Conservation (phyloP, 352 stramenopile species). For the Globisporangium barbulae region DNA sequence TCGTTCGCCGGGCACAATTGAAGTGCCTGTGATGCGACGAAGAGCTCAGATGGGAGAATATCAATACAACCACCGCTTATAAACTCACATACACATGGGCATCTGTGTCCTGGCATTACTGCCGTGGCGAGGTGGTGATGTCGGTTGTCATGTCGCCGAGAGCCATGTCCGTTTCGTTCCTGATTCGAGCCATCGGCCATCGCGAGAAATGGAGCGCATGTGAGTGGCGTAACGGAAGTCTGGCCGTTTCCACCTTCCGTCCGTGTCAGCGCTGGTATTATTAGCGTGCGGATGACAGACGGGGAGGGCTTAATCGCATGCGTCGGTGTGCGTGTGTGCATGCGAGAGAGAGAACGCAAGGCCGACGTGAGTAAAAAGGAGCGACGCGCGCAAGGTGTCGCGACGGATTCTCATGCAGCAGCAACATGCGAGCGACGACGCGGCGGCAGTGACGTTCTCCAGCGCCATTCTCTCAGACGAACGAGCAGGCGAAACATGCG, state of each 20-base stretch:
- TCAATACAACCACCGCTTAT: constrained; percentile 8
- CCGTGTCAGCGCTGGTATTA: background rate
- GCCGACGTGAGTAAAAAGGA: background rate
- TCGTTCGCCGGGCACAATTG: background rate
- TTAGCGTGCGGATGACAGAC: background rate
- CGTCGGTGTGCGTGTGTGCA: background rate
- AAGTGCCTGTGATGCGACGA: background rate
- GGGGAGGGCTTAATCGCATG: background rate
- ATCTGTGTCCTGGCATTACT: no score
- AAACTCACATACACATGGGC: no score
- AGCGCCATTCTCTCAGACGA: background rate
- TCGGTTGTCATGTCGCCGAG: no score
- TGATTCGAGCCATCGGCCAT: no score
- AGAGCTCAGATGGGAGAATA: background rate
- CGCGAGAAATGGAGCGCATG: no score
- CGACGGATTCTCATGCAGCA: constrained; percentile 11
- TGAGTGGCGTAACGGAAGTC: background rate
- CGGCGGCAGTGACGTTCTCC: background rate
- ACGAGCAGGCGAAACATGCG: background rate
- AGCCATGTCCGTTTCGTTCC: no score
- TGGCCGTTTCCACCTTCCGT: background rate
- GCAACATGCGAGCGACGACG: constrained; percentile 3
- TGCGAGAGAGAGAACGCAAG: background rate
- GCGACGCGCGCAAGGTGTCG: background rate
- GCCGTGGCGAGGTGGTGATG: no score